Base-by-base conservation (phyloP, 306 rosid species). In the Boehmeria nivea region DNA sequence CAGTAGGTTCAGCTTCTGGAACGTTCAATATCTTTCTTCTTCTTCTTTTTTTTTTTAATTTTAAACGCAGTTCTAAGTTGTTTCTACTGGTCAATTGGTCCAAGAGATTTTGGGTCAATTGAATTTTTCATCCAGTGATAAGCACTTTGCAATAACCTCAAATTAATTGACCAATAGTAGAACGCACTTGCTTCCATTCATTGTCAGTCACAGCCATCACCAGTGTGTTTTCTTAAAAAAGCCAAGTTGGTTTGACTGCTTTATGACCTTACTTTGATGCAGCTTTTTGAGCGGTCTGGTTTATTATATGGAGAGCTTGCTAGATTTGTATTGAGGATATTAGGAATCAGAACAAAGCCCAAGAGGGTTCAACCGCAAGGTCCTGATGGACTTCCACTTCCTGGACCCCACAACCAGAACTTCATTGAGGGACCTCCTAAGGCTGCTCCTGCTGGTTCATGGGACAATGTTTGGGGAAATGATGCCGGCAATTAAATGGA, bases 401-500 rank as follows among this genome's bases (percentile, higher is more conserved):
- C 79, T 19, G 85, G 87, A 44, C 64, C 72, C 11, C 72, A 59
- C 44, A 70, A 79, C 50, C 65, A 61, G 63, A 87, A 83, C 75
- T 38, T 59, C 53, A 81, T 84, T 10, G 93, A 83, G 67, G 99
- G 68, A 48, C 66, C 45, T 11, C 4, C 86, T 0, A 84, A 81
- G 78, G 70, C 83, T 28, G 78, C 95, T 31, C 86, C 96, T 18
- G 52, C 61, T 61, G 95, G 83, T 60, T 43, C 81, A 12, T 85
- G 99, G 99, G 99, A 93, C 77, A 85, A 93, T 52, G 89, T 87
- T 24, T 93, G 99, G 99, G 84, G 60, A 46, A 76, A 76, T 43
- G 82, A 79, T 6, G 15, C 62, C 51, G 54, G 23, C 17, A 16
- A 59, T 33, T 52, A 64, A 77, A 63, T 81, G 72, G 83, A 0